These are phyloP conservation scores for Phanerodontia chrysosporium DNA, from an alignment of 768 basidiomycete genomes.

Conservation along the genomic window DNA sequence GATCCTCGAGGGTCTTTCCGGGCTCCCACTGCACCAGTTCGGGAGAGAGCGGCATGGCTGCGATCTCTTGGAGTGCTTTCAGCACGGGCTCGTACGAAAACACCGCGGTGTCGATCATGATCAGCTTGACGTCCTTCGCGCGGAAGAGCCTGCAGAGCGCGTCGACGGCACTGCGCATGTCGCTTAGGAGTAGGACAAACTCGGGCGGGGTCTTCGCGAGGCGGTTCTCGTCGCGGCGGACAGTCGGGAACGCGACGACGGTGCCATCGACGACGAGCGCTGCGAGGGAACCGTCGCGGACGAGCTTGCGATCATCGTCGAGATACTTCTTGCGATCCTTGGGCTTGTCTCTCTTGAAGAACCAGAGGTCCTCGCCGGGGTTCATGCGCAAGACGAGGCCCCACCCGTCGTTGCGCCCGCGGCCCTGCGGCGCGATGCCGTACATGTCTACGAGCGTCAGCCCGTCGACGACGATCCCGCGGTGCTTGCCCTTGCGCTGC, in stretches of 20 bases:
- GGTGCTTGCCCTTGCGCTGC: conserved; percentile 35
- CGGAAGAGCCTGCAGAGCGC: background rate
- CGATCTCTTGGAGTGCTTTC: conserved; percentile 46
- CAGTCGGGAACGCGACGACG: conserved; percentile 47
- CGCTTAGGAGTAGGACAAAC: conserved; percentile 52
- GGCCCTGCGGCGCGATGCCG: conserved; percentile 21
- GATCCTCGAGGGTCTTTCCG: conserved; percentile 17
- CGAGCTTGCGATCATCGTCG: conserved; percentile 36
- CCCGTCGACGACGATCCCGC: conserved; percentile 36
- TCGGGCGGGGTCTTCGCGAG: conserved; percentile 44
- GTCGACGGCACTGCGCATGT: conserved; percentile 14
- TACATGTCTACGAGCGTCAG: conserved; percentile 35
- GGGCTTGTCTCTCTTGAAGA: conserved; percentile 23
- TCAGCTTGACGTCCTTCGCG: conserved; percentile 31
- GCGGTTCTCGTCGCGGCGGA: conserved; percentile 50
- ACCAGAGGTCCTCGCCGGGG: conserved; percentile 14
- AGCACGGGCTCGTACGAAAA: conserved; percentile 64
- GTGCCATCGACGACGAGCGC: conserved; percentile 47
- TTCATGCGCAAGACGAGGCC: conserved; percentile 35
- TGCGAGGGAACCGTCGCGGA: conserved; percentile 51
- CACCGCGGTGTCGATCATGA: conserved; percentile 57
- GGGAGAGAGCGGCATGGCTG: conserved; percentile 38
- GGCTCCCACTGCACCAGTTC: conserved; percentile 55
- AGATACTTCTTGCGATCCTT: conserved; percentile 35
- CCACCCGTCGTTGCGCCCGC: conserved; percentile 24